Base-by-base conservation (phyloP, 164 flowering plant genomes). In the Paratinospora sagittata region DNA sequence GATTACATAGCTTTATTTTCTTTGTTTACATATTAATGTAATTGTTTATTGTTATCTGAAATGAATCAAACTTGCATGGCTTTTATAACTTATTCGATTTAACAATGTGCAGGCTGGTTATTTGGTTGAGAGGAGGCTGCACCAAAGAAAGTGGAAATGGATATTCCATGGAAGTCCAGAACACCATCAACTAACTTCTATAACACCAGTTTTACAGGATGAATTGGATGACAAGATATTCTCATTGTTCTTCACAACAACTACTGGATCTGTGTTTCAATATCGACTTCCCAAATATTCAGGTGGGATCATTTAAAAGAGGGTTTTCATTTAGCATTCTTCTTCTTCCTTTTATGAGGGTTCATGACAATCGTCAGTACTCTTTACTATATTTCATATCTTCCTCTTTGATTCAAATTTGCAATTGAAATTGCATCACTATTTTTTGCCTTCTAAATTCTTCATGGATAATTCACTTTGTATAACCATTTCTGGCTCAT, bases 61-160 rank as follows among this genome's bases (percentile, higher is more conserved):
- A 52, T 3, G 58, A 52, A 17, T 52, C 58, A 5, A 52, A 55
- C 24, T 55, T 55, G 11, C 1, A 55, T 0, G 23, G 24, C 8
- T 21, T 55, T 55, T 55, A 21, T n/a, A 12, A 30, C 33, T 34
- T 39, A 66, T 13, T 66, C 4, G 2, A 41, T 26, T 61, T 74
- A 8, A 39, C 26, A 55, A 57, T 47, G 27, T 70, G 60, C 88
- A 92, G 97, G 85, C 76, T 43, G 96, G 96, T 21, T 43, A 75
- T 67, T 78, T 90, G 81, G 80, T 87, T 30, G 98, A 92, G 78
- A 85, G 97, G 71, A 68, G 88, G 65, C 65, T 88, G 65, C 82
- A 88, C 66, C 89, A 85, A 68, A 86, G 94, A 81, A 92, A 89
- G 74, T 90, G 98, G 98, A 89, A 84, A 78, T 92, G 98, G 98